Percentiles rank a stretch among this genome's conserved stretches.
Evolutionary conservation across 1,284 basidiomycete species (phyloP).

Genomic region (Vanrija sp.): DNA sequence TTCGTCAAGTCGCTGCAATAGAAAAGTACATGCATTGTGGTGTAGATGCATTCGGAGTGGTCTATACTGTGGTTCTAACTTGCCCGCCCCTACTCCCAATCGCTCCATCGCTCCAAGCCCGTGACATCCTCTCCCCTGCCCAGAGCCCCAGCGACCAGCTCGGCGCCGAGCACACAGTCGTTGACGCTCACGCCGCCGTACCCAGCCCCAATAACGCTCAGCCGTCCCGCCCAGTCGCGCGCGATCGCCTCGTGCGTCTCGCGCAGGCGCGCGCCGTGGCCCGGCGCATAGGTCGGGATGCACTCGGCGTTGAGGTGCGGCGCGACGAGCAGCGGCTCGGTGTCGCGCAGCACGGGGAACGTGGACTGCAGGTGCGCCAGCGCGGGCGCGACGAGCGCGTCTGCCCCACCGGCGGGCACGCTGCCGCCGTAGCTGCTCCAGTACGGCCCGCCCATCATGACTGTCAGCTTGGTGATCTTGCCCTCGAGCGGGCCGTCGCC

Average conservation of each 20-base stretch:
- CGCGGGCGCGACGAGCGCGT: constrained; percentile 38
- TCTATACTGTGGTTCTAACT: background rate
- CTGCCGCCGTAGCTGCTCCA: constrained; percentile 47
- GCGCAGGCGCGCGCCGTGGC: constrained; percentile 67
- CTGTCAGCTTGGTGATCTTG: constrained; percentile 64
- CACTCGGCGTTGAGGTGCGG: constrained; percentile 63
- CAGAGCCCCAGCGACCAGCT: constrained; percentile 43
- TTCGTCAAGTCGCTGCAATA: constrained; percentile 47
- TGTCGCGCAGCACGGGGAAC: constrained; percentile 49
- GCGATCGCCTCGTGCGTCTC: constrained; percentile 57
- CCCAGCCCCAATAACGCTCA: constrained; percentile 79
- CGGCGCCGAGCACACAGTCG: constrained; percentile 77
- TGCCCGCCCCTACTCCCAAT: constrained; percentile 17
- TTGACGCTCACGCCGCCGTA: constrained; percentile 85
- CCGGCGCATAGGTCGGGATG: constrained; percentile 76
- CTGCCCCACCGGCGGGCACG: constrained; percentile 11
- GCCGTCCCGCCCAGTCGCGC: constrained; percentile 56
- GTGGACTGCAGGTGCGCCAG: constrained; percentile 53
- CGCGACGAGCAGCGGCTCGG: constrained; percentile 54
- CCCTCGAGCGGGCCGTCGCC: constrained; percentile 36
- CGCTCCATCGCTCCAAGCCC: constrained; percentile 42
- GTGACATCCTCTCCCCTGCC: constrained; percentile 24
- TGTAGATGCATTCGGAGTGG: constrained; percentile 2
- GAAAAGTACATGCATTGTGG: constrained; percentile 10
- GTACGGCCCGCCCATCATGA: constrained; percentile 88